Percentiles rank a stretch among this genome's conserved stretches.
These are phyloP conservation scores for Nicotiana obtusifolia DNA, from an alignment of 257 asterid genomes.

Conservation along the genomic window DNA sequence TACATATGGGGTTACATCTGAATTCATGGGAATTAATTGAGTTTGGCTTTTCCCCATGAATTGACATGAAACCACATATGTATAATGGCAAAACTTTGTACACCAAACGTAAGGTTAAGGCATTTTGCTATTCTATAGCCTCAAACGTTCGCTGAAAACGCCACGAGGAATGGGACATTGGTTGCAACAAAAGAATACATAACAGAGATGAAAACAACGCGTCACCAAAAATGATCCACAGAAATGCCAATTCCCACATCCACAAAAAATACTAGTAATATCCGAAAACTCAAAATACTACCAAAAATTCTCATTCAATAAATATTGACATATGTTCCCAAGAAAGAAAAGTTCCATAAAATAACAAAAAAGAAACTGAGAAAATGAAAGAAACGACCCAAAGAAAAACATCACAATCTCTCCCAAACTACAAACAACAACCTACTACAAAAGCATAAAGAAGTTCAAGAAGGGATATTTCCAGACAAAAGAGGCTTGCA, in stretches of 20 bases:
- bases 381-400: not conserved
- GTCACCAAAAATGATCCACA: not conserved
- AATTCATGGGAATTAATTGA: no score
- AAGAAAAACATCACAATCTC: not conserved
- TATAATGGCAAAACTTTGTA: not conserved
- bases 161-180: not conserved
- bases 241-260: not conserved
- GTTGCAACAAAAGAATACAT: not conserved
- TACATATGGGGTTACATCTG: no score
- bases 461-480: not conserved
- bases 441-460: not conserved
- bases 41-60: not conserved
- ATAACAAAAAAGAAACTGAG: not conserved
- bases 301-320: slow-evolving; percentile 11
- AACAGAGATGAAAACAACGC: not conserved
- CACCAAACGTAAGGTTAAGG: not conserved
- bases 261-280: not conserved
- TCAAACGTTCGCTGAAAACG: not conserved
- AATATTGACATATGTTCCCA: slow-evolving; percentile 8
- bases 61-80: not conserved
- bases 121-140: not conserved
- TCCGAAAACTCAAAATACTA: slow-evolving; percentile 5
- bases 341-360: not conserved
- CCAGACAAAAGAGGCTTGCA: slow-evolving; percentile 1
- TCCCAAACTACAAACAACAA: not conserved